A percentile compares a stretch with the other conserved stretches of the same genome.
Evolutionary conservation across 2,329 filamentous ascomycete species (phyloP).

Genomic region (Penicillium polonicum): DNA sequence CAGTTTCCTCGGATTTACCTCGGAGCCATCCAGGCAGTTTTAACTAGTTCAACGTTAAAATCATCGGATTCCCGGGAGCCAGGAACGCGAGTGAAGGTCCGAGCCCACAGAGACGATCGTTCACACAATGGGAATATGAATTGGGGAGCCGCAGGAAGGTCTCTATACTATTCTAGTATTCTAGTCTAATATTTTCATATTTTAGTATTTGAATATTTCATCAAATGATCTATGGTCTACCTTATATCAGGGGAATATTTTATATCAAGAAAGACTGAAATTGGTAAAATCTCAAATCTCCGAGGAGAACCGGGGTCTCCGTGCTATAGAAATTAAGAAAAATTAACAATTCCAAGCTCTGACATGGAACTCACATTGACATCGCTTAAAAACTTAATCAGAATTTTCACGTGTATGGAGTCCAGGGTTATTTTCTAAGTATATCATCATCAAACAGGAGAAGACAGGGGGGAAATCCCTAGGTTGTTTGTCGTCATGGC

Average conservation of each 20-base stretch:
- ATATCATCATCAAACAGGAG: too few species aligned
- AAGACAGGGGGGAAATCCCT: neutral
- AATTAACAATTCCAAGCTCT: neutral
- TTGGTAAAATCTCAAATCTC: neutral
- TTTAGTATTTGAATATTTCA: neutral
- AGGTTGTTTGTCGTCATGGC: neutral
- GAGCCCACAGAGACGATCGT: conserved; percentile 10
- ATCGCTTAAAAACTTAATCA: conserved; percentile 10
- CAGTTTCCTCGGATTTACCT: neutral
- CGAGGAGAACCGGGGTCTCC: neutral
- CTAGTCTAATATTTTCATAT: neutral
- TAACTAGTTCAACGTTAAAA: neutral
- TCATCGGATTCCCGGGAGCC: conserved; percentile 3
- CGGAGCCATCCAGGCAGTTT: neutral
- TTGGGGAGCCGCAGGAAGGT: neutral
- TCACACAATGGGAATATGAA: conserved; percentile 6
- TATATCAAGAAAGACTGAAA: too few species aligned
- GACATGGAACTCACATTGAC: neutral
- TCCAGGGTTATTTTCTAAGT: neutral
- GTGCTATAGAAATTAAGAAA: neutral
- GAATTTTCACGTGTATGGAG: conserved; percentile 8
- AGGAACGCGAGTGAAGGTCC: conserved; percentile 15
- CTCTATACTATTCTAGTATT: neutral
- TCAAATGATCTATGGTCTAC: neutral
- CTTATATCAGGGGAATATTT: neutral